Conservation (phyloP, 78 protist species). For the Ministeria vibrans region DNA sequence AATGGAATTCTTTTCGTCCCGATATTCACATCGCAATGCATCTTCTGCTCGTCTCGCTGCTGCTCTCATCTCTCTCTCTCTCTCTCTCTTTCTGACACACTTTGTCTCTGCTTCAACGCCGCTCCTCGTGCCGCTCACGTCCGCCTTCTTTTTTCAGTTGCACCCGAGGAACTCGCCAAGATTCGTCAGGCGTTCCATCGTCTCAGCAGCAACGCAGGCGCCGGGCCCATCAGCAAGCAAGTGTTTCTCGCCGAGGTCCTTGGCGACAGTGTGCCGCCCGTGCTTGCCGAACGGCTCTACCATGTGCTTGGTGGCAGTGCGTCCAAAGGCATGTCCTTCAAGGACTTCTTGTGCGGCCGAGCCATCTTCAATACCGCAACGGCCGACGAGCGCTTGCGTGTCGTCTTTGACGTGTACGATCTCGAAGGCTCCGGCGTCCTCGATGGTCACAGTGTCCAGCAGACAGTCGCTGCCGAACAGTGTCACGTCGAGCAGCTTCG, state of each 20-base stretch:
- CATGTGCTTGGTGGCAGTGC: not conserved
- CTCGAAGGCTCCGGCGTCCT: not conserved
- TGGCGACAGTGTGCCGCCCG: not conserved
- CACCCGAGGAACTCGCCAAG: no score
- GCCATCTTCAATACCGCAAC: not conserved
- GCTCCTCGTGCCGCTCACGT: no score
- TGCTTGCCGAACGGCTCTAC: not conserved
- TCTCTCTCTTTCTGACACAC: no score
- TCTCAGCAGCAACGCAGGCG: not conserved
- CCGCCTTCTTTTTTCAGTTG: no score
- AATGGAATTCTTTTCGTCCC: no score
- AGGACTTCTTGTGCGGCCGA: constrained; percentile 1
- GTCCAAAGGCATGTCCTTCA: not conserved
- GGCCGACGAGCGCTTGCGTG: not conserved
- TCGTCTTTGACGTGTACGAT: constrained; percentile 7
- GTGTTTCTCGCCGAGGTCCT: not conserved
- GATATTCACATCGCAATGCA: no score
- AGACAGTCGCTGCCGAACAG: no score
- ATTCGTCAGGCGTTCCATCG: no score
- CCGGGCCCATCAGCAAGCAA: not conserved
- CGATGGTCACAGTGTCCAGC: not conserved
- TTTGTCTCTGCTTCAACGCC: no score
- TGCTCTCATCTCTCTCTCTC: no score
- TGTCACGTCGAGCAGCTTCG: no score
- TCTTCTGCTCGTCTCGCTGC: no score